Evolutionary conservation across 805 yeast genomes (phyloP).

Genomic region (Lipomyces orientalis): DNA sequence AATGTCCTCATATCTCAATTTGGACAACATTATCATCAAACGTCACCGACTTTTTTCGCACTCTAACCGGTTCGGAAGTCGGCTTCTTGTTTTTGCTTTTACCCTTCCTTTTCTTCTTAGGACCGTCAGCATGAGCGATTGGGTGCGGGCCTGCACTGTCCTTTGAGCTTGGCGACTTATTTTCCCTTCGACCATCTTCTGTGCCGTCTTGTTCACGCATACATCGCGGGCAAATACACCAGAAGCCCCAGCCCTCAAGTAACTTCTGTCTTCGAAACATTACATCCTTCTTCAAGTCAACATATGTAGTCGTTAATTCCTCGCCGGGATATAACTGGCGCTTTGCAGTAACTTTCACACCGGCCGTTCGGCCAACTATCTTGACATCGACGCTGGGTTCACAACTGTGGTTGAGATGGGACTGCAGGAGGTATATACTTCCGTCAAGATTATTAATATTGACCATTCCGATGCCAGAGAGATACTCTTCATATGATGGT

Average conservation of each 20-base stretch:
- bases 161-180: not conserved
- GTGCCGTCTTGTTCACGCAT: conserved; percentile 55
- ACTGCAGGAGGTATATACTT: conserved; percentile 62
- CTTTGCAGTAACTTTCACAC: conserved; percentile 65
- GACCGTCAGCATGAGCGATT: not conserved
- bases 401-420: conserved; percentile 80
- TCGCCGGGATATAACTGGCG: conserved; percentile 65
- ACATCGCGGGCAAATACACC: conserved; percentile 72
- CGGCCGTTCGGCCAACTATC: conserved; percentile 54
- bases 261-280: conserved; percentile 68
- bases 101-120: conserved; percentile 15
- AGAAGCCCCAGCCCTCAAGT: conserved; percentile 79
- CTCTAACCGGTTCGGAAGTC: conserved; percentile 10
- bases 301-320: conserved; percentile 72
- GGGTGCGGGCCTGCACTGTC: not conserved
- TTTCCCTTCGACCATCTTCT: not conserved
- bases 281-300: conserved; percentile 66
- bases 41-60: conserved; percentile 28
- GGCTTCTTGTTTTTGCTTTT: conserved; percentile 13
- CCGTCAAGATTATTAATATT: conserved; percentile 76
- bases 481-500: conserved; percentile 58
- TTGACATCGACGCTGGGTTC: conserved; percentile 69
- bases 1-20: conserved; percentile 21
- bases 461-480: conserved; percentile 70
- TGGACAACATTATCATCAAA: conserved; percentile 30